Evolutionary conservation across 2,329 filamentous ascomycete species (phyloP).

Genomic region (Ceratocystis variospora): DNA sequence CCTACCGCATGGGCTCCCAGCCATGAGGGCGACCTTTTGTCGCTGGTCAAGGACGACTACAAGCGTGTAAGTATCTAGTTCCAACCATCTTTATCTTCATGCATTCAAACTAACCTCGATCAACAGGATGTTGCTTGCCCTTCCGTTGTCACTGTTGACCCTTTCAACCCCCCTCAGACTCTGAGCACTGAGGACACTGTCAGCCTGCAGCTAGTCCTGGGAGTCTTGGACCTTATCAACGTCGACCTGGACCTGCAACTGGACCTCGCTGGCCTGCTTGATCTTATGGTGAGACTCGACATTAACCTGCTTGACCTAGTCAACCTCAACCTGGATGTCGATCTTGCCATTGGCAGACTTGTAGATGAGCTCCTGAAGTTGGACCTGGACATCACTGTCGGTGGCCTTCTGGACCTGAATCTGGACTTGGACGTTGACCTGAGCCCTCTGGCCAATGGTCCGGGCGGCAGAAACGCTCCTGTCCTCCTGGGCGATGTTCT

Average conservation of each 20-base stretch:
- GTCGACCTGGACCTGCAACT: conserved; percentile 9
- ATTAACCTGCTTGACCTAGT: conserved; percentile 17
- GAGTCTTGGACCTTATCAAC: conserved; percentile 14
- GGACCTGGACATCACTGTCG: conserved; percentile 11
- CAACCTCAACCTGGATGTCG: conserved; percentile 15
- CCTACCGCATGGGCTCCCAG: neutral
- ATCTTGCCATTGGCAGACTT: conserved; percentile 10
- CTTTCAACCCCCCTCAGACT: conserved; percentile 7
- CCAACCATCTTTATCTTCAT: neutral
- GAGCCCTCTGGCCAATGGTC: neutral
- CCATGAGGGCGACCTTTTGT: neutral
- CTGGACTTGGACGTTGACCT: conserved; percentile 14
- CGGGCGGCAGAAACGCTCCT: neutral
- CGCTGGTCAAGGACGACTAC: neutral
- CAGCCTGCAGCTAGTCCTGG: conserved; percentile 11
- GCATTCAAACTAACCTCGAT: neutral
- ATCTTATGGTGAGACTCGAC: conserved; percentile 12
- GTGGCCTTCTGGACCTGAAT: conserved; percentile 11
- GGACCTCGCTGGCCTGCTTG: conserved; percentile 11
- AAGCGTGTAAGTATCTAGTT: conserved; percentile 15
- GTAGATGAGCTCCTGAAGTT: conserved; percentile 11
- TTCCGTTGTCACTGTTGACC: conserved; percentile 15
- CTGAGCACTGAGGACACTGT: conserved; percentile 11
- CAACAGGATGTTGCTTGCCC: neutral
- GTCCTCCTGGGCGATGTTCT: conserved; percentile 14